Evolutionary conservation across 2,329 filamentous ascomycete species (phyloP).

Genomic region (Rhexocercosporidium sp.): DNA sequence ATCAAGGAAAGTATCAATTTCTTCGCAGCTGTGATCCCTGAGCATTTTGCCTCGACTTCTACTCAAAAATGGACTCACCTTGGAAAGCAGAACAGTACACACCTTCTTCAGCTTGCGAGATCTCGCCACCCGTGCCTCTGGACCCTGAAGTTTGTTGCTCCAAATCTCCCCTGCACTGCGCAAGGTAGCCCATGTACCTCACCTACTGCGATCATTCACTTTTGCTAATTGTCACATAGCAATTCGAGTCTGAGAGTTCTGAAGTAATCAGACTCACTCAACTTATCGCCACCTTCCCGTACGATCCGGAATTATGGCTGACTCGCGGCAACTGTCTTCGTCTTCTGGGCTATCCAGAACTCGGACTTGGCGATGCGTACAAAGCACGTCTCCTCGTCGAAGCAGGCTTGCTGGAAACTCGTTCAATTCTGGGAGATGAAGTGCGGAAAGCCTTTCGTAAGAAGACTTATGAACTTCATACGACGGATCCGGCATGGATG

Average conservation of each 20-base stretch:
- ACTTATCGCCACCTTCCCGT: conserved; percentile 29
- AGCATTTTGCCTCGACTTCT: background rate
- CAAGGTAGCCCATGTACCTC: conserved; percentile 16
- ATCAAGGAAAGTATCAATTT: background rate
- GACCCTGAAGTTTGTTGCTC: conserved; percentile 34
- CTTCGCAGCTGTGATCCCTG: background rate
- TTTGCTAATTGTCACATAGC: conserved; percentile 28
- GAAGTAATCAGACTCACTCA: conserved; percentile 32
- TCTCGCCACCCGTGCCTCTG: conserved; percentile 28
- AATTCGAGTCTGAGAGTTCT: conserved; percentile 28
- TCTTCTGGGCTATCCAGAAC: conserved; percentile 40
- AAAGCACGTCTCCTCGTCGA: conserved; percentile 42
- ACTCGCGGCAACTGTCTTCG: conserved; percentile 36
- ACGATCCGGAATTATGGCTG: conserved; percentile 39
- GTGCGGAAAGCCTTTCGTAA: conserved; percentile 37
- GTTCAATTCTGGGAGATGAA: conserved; percentile 35
- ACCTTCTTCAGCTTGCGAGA: conserved; percentile 35
- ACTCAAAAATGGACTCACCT: conserved; percentile 31
- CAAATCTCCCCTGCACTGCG: conserved; percentile 5
- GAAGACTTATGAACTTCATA: conserved; percentile 35
- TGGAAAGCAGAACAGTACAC: conserved; percentile 32
- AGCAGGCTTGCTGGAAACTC: conserved; percentile 28
- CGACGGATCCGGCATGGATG: conserved; percentile 34
- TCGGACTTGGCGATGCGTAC: conserved; percentile 41
- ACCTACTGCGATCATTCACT: conserved; percentile 5